These are phyloP conservation scores for Taphrina communis DNA, from an alignment of 1,139 yeast species.

Conservation along the genomic window DNA sequence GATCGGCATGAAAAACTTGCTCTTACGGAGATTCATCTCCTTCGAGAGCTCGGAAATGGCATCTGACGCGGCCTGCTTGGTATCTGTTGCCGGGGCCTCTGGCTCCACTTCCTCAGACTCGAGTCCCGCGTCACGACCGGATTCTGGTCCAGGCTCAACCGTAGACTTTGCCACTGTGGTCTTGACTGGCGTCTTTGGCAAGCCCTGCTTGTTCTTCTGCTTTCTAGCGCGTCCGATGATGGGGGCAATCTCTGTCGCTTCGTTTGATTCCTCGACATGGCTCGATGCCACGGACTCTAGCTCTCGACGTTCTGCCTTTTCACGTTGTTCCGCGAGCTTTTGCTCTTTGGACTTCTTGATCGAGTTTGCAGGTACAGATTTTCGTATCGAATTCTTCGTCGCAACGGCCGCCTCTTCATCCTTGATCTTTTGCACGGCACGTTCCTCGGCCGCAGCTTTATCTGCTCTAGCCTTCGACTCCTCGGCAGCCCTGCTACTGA, in stretches of 20 bases:
- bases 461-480: conserved; percentile 18
- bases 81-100: neutral
- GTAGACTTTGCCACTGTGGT: neutral
- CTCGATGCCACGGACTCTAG: conserved; percentile 28
- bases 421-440: conserved; percentile 21
- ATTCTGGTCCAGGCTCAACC: neutral
- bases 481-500: conserved; percentile 15
- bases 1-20: conserved; percentile 30
- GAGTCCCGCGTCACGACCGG: neutral
- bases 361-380: conserved; percentile 32
- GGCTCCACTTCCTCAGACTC: conserved; percentile 2
- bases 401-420: conserved; percentile 20
- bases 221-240: conserved; percentile 34
- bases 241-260: conserved; percentile 29
- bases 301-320: conserved; percentile 31
- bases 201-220: conserved; percentile 27
- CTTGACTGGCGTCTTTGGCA: conserved; percentile 18
- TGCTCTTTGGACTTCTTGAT: conserved; percentile 37
- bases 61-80: conserved; percentile 27
- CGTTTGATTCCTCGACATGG: conserved; percentile 13
- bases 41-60: conserved; percentile 27
- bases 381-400: conserved; percentile 14
- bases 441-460: conserved; percentile 29
- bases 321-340: conserved; percentile 27
- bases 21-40: conserved; percentile 22